Conservation (phyloP, 2,329 filamentous ascomycete species). For the Aspergillus pseudotamarii region DNA sequence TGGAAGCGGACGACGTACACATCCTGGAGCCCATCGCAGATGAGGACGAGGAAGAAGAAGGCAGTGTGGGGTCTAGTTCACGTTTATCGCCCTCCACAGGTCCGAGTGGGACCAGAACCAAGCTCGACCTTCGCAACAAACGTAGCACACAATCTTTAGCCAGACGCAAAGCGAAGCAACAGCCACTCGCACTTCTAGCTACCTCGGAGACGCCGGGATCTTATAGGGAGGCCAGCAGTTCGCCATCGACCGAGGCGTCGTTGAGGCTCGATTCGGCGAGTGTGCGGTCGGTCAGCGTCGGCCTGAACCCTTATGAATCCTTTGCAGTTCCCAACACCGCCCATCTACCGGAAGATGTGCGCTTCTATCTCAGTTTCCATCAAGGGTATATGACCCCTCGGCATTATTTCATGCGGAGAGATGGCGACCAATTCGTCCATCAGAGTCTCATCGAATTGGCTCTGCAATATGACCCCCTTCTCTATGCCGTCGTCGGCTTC, state of each 20-base stretch:
- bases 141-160: constrained; percentile 34
- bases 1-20: constrained; percentile 44
- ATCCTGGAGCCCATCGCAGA: constrained; percentile 47
- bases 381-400: constrained; percentile 75
- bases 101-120: constrained; percentile 22
- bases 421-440: constrained; percentile 73
- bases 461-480: constrained; percentile 73
- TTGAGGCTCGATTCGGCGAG: constrained; percentile 39
- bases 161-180: constrained; percentile 31
- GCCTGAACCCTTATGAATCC: constrained; percentile 28
- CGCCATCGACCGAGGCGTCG: constrained; percentile 56
- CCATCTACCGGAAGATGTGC: constrained; percentile 63
- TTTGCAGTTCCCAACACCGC: constrained; percentile 27
- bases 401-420: constrained; percentile 78
- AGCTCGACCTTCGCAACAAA: constrained; percentile 26
- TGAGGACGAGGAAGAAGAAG: constrained; percentile 41
- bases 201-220: constrained; percentile 40
- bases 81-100: constrained; percentile 26
- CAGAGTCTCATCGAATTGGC: constrained; percentile 72
- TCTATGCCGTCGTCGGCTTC: constrained; percentile 87
- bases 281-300: constrained; percentile 35
- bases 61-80: constrained; percentile 24
- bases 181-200: constrained; percentile 13
- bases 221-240: constrained; percentile 50
- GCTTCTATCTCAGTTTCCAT: constrained; percentile 78